Evolutionary conservation across 2,329 filamentous ascomycete species (phyloP), one percentile per base, ranked within the genome.

Genomic region (Blastomyces percursus): DNA sequence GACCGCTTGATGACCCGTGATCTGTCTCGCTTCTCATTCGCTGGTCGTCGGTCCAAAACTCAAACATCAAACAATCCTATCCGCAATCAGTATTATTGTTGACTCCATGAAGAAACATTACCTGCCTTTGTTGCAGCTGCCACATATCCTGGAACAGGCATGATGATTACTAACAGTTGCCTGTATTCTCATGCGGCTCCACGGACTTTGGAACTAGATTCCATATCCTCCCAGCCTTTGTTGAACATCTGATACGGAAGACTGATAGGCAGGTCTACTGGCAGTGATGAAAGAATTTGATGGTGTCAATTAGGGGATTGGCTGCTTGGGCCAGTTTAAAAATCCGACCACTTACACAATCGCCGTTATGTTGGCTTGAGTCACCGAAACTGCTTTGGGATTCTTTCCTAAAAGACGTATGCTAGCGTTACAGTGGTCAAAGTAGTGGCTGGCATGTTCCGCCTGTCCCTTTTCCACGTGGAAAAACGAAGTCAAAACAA

Each of bases 1-100:
- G 74, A 75, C 73, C 68, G 69, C 2, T 70, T 67, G 74, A 75
- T 76, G 73, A 70, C 73, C 75, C 73, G 70, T 51, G 69, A 69
- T 68, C 67, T 67, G 64, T 66, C 67, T 69, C 63, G 65, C 67
- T 68, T 75, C 70, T 73, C 48, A 62, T 62, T 62, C 42, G 60
- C 60, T 51, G 42, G 30, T 12, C 14, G 54, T 38, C 35, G 51
- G 46, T 44, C 40, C 42, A 2, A n/a, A 4, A 44, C 11, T 44
- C 9, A 5, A 24, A 11, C 2, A 52, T 16, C 50, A 1, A 67
- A 27, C 55, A 32, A 32, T 32, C 32, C 32, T 32, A 7, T 32
- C 32, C 32, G 8, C 32, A 32, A 7, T 8, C 3, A 7, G 32
- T n/a, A n/a, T n/a, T 6, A 58, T 19, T 27, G 11, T 58, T 38